Base-by-base conservation (phyloP, 1,139 yeast genomes). In the Kurtzmaniella quercitrusa region DNA sequence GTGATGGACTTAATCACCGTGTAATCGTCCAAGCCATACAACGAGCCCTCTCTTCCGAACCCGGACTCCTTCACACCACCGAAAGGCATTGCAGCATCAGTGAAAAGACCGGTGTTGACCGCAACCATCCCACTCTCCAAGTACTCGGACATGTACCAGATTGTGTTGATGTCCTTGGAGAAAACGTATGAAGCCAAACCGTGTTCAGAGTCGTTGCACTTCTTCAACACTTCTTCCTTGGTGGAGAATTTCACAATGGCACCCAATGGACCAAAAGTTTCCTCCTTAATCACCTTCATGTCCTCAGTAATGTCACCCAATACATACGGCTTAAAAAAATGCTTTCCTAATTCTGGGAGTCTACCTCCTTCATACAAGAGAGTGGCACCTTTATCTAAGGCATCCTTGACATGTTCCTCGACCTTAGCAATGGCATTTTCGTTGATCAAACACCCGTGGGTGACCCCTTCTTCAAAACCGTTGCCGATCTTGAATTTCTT, bases 11-110 rank as follows among this genome's bases (percentile, higher is more conserved):
- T 72, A 53, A 84, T 65, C 34, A 76, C 79, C 25, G 83, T 71
- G 64, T 85, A 85, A 60, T 85, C 94, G 43, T 85, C 89, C 48
- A 85, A 61, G 42, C 94, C 95, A 58, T 81, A 79, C 54, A 80
- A 68, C 16, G 90, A 82, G 37, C 91, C 93, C 61, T 86, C 95
- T 58, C 91, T 80, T 42, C 95, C 94, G 55, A 84, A 82, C 0
- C 95, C 95, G 37, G 87, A 79, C 62, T 84, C 83, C 63, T 84
- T 82, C 44, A 85, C 74, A 50, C 95, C 94, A 25, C 95, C 95
- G 57, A 86, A 86, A 41, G 94, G 94, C 51, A 84, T 59, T 15
- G 88, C 76, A 36, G 81, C 75, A 56, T 86, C 94, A 23, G 88
- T 78, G 56, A 86, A 79, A 11, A 77, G 56, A 42, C 93, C 93